Base-by-base conservation (phyloP, 2,329 filamentous ascomycete species). In the Furcasterigmium furcatum region DNA sequence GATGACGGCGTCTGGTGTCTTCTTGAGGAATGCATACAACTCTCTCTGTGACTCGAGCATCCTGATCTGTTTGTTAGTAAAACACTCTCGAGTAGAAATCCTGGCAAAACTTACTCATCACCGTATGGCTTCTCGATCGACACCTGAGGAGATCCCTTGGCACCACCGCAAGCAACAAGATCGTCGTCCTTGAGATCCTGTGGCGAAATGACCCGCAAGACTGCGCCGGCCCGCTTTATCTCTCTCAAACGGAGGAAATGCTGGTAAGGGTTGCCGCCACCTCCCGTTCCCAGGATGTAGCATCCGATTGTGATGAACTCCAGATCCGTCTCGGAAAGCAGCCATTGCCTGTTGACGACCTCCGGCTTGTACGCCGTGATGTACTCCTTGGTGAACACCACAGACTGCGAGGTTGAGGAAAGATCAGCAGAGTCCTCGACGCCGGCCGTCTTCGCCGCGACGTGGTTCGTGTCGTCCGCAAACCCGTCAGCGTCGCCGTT, bases 401-500 rank as follows among this genome's bases (percentile, higher is more conserved):
- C 43, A 4, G 43, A 40, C 5, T 38, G 8, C 5, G 20, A 21
- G 1, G 29, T 38, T n/a, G n/a, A n/a, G n/a, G n/a, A n/a, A n/a
- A n/a, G n/a, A n/a, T n/a, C n/a, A n/a, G n/a, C n/a, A n/a, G n/a
- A n/a, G n/a, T n/a, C n/a, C n/a, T n/a, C n/a, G 16, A 41, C 43
- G 3, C 19, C 19, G 2, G 21, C 32, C 1, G 7, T 27, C 24
- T 27, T 27, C 7, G 34, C 41, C 5, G 32, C 18, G 24, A 27
- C 24, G 24, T 12, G 7, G 24, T 27, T 27, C 24, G 24, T 12
- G 24, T 12, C 7, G 24, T 27, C 24, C 21, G 73, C 77, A 21
- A 84, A 71, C 1, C 70, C 63, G 4, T 72, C 76, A 35, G 75
- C 64, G 46, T 79, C 73, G 0, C 64, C 52, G 2, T 84, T 62